Evolutionary conservation across 106 monocot species (phyloP), one percentile per base, ranked within the genome.

Genomic region (Phalaenopsis equestris): DNA sequence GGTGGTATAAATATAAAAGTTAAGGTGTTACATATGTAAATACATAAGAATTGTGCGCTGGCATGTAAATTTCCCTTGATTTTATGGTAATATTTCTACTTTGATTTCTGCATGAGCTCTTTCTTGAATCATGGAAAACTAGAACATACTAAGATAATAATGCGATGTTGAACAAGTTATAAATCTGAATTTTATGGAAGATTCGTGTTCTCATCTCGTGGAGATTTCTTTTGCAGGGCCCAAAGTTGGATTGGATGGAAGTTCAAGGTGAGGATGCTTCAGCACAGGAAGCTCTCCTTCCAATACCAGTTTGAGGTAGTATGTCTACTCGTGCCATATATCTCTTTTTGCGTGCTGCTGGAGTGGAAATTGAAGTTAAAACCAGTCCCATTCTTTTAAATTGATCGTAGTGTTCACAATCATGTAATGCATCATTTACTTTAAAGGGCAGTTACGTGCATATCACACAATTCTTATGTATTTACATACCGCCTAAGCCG

Each of bases 161-260:
- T 70, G 30, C 39, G 18, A 14, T 14, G 39, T 39, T 41, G 30
- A 70, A 39, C 39, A 38, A 37, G 14, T 70, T 70, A 61, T 61
- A 21, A 70, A 39, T 70, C 5, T 39, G 36, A 23, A 65, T 9
- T 64, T 65, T 70, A 14, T 70, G 70, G 70, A 70, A 19, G 70
- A 38, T 12, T 39, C 3, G 15, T 15, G 70, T 37, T 39, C 70
- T 39, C 38, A 38, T 70, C 2, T 70, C 36, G 15, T 74, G 17
- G 74, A 74, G 19, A 42, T 74, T 74, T 74, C 21, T 45, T n/a
- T 15, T 49, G 7, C 18, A 76, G 76, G 76, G 76, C 48, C 76
- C 76, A 76, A 76, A 36, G 49, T 19, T 76, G 17, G 76, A 76
- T 24, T 76, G 76, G 76, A 76, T 76, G 76, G 49, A 49, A 9